A percentile compares a stretch with the other conserved stretches of the same genome.
phyloP scores from a whole-genome alignment of 2,329 filamentous ascomycete species.

The Penicillium sp. region DNA sequence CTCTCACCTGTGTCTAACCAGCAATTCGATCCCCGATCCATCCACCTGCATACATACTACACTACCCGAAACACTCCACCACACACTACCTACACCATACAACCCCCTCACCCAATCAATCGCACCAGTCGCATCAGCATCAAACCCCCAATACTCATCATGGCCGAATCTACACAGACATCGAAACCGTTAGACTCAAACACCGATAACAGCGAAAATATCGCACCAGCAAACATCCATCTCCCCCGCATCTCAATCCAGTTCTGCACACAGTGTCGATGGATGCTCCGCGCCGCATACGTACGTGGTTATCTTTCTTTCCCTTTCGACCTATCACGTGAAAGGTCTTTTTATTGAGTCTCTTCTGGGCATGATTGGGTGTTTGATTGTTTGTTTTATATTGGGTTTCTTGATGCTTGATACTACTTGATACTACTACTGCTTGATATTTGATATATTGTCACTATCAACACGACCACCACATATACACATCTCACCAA shows the following conservation, averaged over 20 bases:
- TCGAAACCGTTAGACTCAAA: background rate
- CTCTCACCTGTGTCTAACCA: background rate
- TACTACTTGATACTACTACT: too few species aligned
- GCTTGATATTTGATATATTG: background rate
- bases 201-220: background rate
- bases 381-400: background rate
- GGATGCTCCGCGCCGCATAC: constrained; percentile 84
- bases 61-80: background rate
- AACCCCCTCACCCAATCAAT: background rate
- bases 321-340: background rate
- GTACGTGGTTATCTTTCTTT: constrained; percentile 48
- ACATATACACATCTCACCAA: background rate
- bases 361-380: background rate
- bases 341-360: too few species aligned
- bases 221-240: background rate
- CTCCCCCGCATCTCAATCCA: constrained; percentile 79
- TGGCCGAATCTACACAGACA: background rate
- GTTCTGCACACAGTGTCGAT: constrained; percentile 92
- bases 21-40: background rate
- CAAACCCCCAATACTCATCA: background rate
- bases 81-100: background rate
- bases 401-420: too few species aligned
- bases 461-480: background rate
- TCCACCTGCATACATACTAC: background rate
- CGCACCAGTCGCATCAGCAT: background rate